Conservation (phyloP, 345 rosid genomes). For the Punica granatum region DNA sequence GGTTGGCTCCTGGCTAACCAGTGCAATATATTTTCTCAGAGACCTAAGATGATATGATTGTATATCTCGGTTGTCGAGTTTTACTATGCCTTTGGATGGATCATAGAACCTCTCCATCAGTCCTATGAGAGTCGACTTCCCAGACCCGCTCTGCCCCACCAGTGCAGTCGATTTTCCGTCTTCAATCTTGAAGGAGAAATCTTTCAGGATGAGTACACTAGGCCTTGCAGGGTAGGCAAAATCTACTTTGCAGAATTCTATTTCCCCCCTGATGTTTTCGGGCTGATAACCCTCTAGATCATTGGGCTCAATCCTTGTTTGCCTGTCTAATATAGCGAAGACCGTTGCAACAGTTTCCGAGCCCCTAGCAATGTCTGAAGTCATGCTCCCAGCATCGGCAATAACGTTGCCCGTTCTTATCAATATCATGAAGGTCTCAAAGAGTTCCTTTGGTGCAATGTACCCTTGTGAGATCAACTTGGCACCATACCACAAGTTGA, state of each 20-base stretch:
- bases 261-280: constrained; percentile 30
- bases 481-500: constrained; percentile 67
- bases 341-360: constrained; percentile 40
- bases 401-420: constrained; percentile 51
- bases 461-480: constrained; percentile 37
- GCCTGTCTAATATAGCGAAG: constrained; percentile 45
- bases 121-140: constrained; percentile 60
- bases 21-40: constrained; percentile 46
- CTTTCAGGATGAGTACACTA: constrained; percentile 32
- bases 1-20: no score
- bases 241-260: constrained; percentile 36
- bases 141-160: constrained; percentile 76
- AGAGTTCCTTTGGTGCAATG: constrained; percentile 32
- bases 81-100: constrained; percentile 40
- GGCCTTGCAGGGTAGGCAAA: constrained; percentile 62
- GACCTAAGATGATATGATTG: constrained; percentile 36
- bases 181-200: constrained; percentile 40
- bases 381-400: constrained; percentile 69
- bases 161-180: constrained; percentile 61
- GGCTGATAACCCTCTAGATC: constrained; percentile 35
- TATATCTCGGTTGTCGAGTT: constrained; percentile 45
- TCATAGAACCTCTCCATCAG: constrained; percentile 61
- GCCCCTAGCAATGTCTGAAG: constrained; percentile 50
- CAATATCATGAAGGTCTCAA: constrained; percentile 51
- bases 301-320: constrained; percentile 46